Base-by-base conservation (phyloP, 306 rosid species). In the Aeschynomene evenia region DNA sequence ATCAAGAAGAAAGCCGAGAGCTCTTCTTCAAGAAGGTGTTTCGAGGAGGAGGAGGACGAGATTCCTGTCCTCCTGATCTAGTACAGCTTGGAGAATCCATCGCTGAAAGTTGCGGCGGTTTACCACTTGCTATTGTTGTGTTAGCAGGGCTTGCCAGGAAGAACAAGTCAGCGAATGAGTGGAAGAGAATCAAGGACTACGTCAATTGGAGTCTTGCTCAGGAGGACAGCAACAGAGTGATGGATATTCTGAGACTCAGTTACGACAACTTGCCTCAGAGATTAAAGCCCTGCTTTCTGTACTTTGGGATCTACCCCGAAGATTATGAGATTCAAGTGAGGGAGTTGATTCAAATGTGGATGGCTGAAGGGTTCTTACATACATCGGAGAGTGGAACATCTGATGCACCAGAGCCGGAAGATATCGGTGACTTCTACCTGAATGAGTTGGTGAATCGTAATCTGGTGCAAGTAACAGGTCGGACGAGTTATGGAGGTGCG, bases 251-350 rank as follows among this genome's bases (percentile, higher is more conserved):
- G 39, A 68, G 23, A 39, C 48, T 68, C 1, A 68, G 73, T 52
- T 68, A 68, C 3, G 53, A 68, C n/a, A 16, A 4, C 60, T 53
- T 68, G 40, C 73, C 73, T 54, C 12, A 0, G 10, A 9, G 23
- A 2, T 9, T 68, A 3, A 68, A 53, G 9, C 73, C 54, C 0
- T 73, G 55, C 13, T 73, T 68, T 68, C 40, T 53, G 4, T 68
- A 68, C 37, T 37, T 68, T 37, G 53, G 73, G 9, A 39, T 68
- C 19, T 68, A 21, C n/a, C 64, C 63, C 6, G 73, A 53, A 53
- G 73, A 53, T 22, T n/a, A 37, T 9, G 28, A 68, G 26, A 68
- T 68, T 0, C 3, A 0, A 0, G 39, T 5, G 1, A 53, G 40
- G 15, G 13, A 68, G 15, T 15, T 68, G 43, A 40, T 28, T 10